Base-by-base conservation (phyloP, 1,284 basidiomycete genomes). In the Stygiomarasmius scandens region DNA sequence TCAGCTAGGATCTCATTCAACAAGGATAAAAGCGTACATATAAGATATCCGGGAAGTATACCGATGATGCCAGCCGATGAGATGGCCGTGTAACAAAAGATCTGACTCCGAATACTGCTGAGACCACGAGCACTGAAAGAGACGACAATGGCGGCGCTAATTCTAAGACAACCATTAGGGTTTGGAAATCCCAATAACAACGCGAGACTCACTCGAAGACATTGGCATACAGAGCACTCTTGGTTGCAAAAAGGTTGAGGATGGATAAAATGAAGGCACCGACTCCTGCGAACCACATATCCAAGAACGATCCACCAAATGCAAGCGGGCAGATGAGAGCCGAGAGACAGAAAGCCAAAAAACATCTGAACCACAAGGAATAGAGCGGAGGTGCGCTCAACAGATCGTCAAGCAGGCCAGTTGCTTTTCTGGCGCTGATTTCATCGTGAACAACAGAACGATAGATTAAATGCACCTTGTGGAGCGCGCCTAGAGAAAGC, bases 121-220 rank as follows among this genome's bases (percentile, higher is more conserved):
- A 95, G 74, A 9, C 85, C 92, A 54, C 93, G 83, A 46, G 93
- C 88, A 14, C 81, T 73, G 67, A 95, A 93, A 0, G 92, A 92
- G 55, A 93, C 86, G 50, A 91, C 70, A 58, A 93, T 92, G 0
- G 91, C 89, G 10, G 90, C 84, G 0, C 89, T 90, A 63, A 95
- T 93, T 68, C 92, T 93, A 63, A n/a, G 14, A 36, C 16, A 50
- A 44, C 24, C 36, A 43, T n/a, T n/a, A n/a, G n/a, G n/a, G n/a
- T n/a, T n/a, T n/a, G n/a, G n/a, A n/a, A n/a, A n/a, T n/a, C n/a
- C n/a, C n/a, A n/a, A n/a, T n/a, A n/a, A n/a, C n/a, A n/a, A n/a
- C n/a, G n/a, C n/a, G n/a, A n/a, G n/a, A 49, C 90, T 71, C 66
- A 93, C 92, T 96, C 93, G 62, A 95, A 95, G 47, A 95, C 91